These are phyloP conservation scores for Populus pruinosa DNA, from an alignment of 345 rosid genomes.

Conservation along the genomic window DNA sequence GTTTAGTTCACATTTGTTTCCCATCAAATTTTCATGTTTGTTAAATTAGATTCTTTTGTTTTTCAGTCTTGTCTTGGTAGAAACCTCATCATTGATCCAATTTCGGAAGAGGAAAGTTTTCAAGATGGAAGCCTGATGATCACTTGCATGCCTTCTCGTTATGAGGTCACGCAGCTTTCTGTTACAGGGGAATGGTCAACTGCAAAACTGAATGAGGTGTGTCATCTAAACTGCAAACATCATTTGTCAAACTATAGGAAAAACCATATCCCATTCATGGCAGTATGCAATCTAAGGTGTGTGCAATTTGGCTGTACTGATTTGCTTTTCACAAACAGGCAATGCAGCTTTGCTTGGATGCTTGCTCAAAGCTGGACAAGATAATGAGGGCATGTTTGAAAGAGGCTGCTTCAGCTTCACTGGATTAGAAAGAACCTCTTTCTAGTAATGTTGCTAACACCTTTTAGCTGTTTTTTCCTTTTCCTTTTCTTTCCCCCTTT, in stretches of 20 bases:
- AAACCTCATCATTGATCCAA: conserved; percentile 76
- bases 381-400: conserved; percentile 83
- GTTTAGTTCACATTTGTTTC: not conserved
- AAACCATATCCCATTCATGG: not conserved
- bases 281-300: not conserved
- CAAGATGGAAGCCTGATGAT: conserved; percentile 86
- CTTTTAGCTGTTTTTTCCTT: not conserved
- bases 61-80: conserved; percentile 70
- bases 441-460: not conserved
- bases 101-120: conserved; percentile 76
- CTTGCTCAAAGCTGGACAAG: conserved; percentile 69
- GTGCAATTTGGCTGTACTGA: not conserved
- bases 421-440: conserved; percentile 29
- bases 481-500: not conserved
- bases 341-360: conserved; percentile 90
- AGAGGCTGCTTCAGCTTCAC: conserved; percentile 54
- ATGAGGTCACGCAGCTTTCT: conserved; percentile 81
- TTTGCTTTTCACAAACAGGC: conserved; percentile 48
- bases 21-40: not conserved
- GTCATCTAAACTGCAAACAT: not conserved
- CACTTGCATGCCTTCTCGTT: conserved; percentile 83
- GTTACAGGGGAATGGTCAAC: conserved; percentile 88
- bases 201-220: conserved; percentile 73
- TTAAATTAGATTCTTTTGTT: conserved; percentile 8
- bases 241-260: not conserved